Conservation (phyloP, 768 basidiomycete genomes). For the Tylopilus cervinicoccineus region DNA sequence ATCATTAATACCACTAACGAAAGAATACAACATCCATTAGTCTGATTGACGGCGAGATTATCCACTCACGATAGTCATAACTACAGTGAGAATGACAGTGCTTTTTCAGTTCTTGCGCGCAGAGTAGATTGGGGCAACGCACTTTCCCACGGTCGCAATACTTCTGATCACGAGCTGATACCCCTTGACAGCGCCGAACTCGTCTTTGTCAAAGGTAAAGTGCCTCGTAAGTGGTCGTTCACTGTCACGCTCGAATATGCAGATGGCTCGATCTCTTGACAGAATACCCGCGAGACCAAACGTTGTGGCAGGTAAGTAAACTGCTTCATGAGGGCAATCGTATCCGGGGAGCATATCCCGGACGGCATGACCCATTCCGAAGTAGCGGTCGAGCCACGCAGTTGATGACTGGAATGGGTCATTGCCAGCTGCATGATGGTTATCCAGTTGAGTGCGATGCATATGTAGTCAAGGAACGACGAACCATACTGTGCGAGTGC, state of each 20-base stretch:
- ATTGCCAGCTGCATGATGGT: slow-evolving; percentile 40
- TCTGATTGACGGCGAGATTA: background rate
- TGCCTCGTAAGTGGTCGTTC: slow-evolving; percentile 57
- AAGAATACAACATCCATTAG: background rate
- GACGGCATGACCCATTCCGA: slow-evolving; percentile 57
- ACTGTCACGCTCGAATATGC: slow-evolving; percentile 60
- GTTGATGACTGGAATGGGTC: slow-evolving; percentile 60
- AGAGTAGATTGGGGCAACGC: slow-evolving; percentile 23
- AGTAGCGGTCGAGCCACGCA: slow-evolving; percentile 59
- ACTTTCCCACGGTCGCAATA: slow-evolving; percentile 61
- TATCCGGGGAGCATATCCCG: slow-evolving; percentile 37
- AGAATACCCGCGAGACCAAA: slow-evolving; percentile 43
- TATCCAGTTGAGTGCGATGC: slow-evolving; percentile 19
- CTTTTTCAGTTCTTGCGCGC: background rate
- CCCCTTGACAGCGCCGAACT: slow-evolving; percentile 59
- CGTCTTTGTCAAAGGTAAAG: slow-evolving; percentile 47
- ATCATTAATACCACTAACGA: slow-evolving; percentile 30
- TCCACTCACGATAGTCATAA: slow-evolving; percentile 50
- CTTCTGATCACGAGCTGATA: slow-evolving; percentile 55
- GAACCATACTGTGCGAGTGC: slow-evolving; percentile 57
- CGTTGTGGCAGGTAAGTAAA: slow-evolving; percentile 48
- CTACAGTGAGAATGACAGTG: slow-evolving; percentile 32
- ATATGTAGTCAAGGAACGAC: slow-evolving; percentile 19
- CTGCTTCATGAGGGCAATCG: no score
- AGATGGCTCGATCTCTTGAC: slow-evolving; percentile 49